These are phyloP conservation scores for Penicillium sp. DNA, from an alignment of 2,329 filamentous ascomycete species.

Conservation along the genomic window DNA sequence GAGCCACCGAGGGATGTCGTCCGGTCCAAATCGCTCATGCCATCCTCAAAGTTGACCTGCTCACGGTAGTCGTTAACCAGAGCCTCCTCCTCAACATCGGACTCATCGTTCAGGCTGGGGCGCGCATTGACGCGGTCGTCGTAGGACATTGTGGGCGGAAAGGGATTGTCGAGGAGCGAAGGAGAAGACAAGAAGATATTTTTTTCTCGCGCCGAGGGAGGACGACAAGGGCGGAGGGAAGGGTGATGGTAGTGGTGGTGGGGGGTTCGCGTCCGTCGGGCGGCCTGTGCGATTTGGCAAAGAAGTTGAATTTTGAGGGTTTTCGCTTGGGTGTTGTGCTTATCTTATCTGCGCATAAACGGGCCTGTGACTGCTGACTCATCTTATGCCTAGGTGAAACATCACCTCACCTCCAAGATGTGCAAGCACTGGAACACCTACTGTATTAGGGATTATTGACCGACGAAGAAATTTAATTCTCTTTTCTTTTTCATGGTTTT, in stretches of 20 bases:
- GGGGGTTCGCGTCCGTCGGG: slow-evolving; percentile 33
- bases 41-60: slow-evolving; percentile 91
- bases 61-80: slow-evolving; percentile 95
- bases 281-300: slow-evolving; percentile 42
- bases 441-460: neutral
- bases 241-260: slow-evolving; percentile 19
- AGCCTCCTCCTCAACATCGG: slow-evolving; percentile 93
- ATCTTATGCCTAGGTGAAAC: slow-evolving; percentile 16
- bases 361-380: slow-evolving; percentile 30
- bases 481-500: neutral
- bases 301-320: slow-evolving; percentile 49
- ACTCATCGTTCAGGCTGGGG: slow-evolving; percentile 68
- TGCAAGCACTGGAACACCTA: neutral
- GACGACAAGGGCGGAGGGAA: slow-evolving; percentile 25
- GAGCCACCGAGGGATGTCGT: slow-evolving; percentile 69
- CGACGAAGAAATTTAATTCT: too few relatives aligned
- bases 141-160: slow-evolving; percentile 46
- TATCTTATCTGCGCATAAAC: slow-evolving; percentile 46
- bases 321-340: slow-evolving; percentile 49
- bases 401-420: neutral
- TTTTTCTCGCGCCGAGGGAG: slow-evolving; percentile 19
- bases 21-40: slow-evolving; percentile 78
- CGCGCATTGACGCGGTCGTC: slow-evolving; percentile 47
- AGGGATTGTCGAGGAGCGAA: slow-evolving; percentile 7
- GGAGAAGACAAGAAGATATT: slow-evolving; percentile 14